These are phyloP conservation scores for Singerocomus rubriflavus DNA, from an alignment of 1,284 basidiomycete species.

Conservation along the genomic window DNA sequence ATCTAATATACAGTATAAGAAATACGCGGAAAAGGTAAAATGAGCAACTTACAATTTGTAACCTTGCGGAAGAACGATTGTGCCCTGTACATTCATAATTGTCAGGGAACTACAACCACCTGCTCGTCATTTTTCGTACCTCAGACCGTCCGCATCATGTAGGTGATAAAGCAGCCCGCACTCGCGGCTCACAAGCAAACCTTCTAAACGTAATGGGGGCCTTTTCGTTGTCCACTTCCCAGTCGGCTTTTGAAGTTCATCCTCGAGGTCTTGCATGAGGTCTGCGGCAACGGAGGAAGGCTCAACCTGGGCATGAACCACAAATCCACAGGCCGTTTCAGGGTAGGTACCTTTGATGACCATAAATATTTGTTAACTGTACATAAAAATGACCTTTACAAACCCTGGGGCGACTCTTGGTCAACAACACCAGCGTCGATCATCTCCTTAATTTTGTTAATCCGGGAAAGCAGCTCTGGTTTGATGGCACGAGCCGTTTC, in stretches of 20 bases:
- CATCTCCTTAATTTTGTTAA: conserved; percentile 56
- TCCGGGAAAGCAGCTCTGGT: conserved; percentile 61
- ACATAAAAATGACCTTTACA: not conserved
- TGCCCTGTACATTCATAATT: conserved; percentile 36
- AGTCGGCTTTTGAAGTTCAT: conserved; percentile 68
- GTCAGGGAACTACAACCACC: conserved; percentile 1
- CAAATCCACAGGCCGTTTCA: conserved; percentile 53
- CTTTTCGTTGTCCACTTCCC: conserved; percentile 57
- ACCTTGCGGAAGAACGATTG: conserved; percentile 77
- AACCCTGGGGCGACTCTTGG: conserved; percentile 36
- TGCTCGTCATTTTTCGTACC: conserved; percentile 36
- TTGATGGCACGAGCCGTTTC: conserved; percentile 62
- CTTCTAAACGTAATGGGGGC: conserved; percentile 58
- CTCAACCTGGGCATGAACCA: conserved; percentile 59
- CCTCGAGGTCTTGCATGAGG: conserved; percentile 65
- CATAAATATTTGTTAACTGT: not conserved
- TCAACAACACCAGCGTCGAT: conserved; percentile 63
- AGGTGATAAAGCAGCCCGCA: conserved; percentile 75
- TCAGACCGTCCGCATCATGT: conserved; percentile 62
- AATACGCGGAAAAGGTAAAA: not conserved
- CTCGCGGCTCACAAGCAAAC: conserved; percentile 68
- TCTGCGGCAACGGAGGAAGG: conserved; percentile 48
- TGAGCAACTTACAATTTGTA: conserved; percentile 61
- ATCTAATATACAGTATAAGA: conserved; percentile 44
- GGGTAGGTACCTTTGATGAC: conserved; percentile 12